Percentiles rank a stretch among this genome's conserved stretches.
phyloP scores from a whole-genome alignment of 2,329 filamentous ascomycete species.

The Fusarium anthophilum region DNA sequence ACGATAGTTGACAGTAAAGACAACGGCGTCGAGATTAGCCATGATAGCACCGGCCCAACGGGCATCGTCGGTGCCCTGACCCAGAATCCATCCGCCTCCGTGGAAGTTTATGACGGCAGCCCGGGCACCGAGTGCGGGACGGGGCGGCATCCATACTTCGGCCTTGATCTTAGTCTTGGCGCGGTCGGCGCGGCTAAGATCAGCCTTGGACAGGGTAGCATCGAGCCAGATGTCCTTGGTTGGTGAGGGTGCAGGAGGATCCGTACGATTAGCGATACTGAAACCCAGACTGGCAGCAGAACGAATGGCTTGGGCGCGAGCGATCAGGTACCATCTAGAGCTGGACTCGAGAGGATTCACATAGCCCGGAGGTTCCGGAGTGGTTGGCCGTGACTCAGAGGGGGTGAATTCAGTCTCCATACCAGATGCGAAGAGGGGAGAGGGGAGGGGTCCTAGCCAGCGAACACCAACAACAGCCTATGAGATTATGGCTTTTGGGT shows the following conservation, averaged over 20 bases:
- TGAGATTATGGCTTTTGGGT: conserved; percentile 13
- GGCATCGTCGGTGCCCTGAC: conserved; percentile 70
- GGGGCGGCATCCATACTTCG: conserved; percentile 57
- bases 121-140: conserved; percentile 48
- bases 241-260: conserved; percentile 51
- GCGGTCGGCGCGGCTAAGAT: conserved; percentile 44
- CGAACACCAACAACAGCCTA: background rate
- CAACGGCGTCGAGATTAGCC: conserved; percentile 62
- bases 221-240: conserved; percentile 54
- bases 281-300: conserved; percentile 56
- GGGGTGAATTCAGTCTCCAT: conserved; percentile 44
- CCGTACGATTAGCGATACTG: conserved; percentile 53
- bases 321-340: conserved; percentile 55
- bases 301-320: conserved; percentile 55
- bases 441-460: conserved; percentile 15
- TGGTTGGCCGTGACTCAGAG: conserved; percentile 44
- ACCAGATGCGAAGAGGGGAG: conserved; percentile 11
- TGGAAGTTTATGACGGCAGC: conserved; percentile 73
- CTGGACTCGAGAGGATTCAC: conserved; percentile 56
- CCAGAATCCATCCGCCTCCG: conserved; percentile 73
- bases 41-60: conserved; percentile 66
- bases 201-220: conserved; percentile 51
- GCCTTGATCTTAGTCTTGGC: conserved; percentile 53
- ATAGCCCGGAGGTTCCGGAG: conserved; percentile 50
- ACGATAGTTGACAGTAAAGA: conserved; percentile 74